Conservation (phyloP, 108 stramenopile genomes). For the Nitzschia sp. region DNA sequence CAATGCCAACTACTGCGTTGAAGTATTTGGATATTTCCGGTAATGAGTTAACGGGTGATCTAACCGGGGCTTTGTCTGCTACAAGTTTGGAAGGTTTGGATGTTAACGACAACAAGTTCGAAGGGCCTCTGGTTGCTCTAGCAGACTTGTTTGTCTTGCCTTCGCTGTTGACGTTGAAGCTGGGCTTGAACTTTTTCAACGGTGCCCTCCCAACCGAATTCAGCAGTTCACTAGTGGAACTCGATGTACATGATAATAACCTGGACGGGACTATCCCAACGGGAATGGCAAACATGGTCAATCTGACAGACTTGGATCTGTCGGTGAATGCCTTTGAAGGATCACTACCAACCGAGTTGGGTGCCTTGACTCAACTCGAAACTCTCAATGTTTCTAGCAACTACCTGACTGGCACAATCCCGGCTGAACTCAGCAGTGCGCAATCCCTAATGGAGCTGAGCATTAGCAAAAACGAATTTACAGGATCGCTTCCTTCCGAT, state of each 20-base stretch:
- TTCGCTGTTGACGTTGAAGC: not conserved
- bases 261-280: constrained; percentile 50
- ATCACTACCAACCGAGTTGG: constrained; percentile 51
- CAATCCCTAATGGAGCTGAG: not conserved
- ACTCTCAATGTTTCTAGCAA: constrained; percentile 38
- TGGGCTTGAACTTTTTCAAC: constrained; percentile 1
- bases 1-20: not conserved
- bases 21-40: not conserved
- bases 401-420: constrained; percentile 26
- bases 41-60: not conserved
- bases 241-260: constrained; percentile 26
- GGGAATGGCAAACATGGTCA: constrained; percentile 40
- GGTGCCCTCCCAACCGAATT: not conserved
- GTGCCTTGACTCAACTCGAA: constrained; percentile 41
- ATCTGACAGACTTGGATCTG: constrained; percentile 33
- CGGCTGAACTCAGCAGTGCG: constrained; percentile 1
- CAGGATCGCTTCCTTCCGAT: not conserved
- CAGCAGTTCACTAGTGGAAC: not conserved
- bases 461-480: constrained; percentile 4
- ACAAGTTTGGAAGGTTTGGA: not conserved
- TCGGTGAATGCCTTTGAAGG: constrained; percentile 24
- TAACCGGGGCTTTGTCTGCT: not conserved
- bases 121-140: not conserved
- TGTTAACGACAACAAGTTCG: not conserved
- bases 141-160: not conserved